A percentile compares a stretch with the other conserved stretches of the same genome.
Conservation (phyloP, 768 basidiomycete species). For the Phylloporus sp. region DNA sequence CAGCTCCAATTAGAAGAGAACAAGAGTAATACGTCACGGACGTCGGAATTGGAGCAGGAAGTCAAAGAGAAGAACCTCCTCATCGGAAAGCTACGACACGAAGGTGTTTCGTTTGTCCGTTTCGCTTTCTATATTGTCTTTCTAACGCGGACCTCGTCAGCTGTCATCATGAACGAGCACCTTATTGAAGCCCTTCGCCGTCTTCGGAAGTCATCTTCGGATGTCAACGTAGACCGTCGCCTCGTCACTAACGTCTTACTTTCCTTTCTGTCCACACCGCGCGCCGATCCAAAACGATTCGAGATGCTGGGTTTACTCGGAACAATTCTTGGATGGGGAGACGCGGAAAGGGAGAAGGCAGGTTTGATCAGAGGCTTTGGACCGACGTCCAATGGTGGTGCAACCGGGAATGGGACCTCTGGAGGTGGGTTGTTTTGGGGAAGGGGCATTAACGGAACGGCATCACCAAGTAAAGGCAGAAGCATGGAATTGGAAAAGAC, state of each 20-base stretch:
- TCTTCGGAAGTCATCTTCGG: conserved; percentile 75
- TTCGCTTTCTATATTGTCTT: conserved; percentile 1
- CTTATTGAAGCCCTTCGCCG: conserved; percentile 96
- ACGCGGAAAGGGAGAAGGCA: conserved; percentile 86
- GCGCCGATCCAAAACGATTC: conserved; percentile 91
- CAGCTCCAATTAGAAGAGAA: conserved; percentile 76
- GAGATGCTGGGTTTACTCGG: conserved; percentile 91
- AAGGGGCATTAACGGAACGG: conserved; percentile 17
- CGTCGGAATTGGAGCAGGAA: conserved; percentile 78
- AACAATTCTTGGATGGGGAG: conserved; percentile 89
- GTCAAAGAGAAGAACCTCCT: conserved; percentile 93
- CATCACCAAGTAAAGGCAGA: conserved; percentile 33
- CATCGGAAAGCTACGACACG: conserved; percentile 92
- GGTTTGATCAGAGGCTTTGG: conserved; percentile 38
- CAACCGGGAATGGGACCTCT: conserved; percentile 16
- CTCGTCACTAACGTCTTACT: conserved; percentile 93
- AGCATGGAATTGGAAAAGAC: conserved; percentile 63
- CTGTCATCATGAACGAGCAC: conserved; percentile 96
- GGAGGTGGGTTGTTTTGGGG: conserved; percentile 24
- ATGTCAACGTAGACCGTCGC: conserved; percentile 86
- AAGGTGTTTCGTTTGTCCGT: conserved; percentile 52
- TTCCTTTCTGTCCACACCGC: conserved; percentile 83
- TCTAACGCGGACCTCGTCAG: conserved; percentile 36
- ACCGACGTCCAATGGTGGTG: conserved; percentile 50
- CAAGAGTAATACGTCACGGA: conserved; percentile 57